phyloP scores from a whole-genome alignment of 1,284 basidiomycete genomes.

The Hymenochaete sp. region DNA sequence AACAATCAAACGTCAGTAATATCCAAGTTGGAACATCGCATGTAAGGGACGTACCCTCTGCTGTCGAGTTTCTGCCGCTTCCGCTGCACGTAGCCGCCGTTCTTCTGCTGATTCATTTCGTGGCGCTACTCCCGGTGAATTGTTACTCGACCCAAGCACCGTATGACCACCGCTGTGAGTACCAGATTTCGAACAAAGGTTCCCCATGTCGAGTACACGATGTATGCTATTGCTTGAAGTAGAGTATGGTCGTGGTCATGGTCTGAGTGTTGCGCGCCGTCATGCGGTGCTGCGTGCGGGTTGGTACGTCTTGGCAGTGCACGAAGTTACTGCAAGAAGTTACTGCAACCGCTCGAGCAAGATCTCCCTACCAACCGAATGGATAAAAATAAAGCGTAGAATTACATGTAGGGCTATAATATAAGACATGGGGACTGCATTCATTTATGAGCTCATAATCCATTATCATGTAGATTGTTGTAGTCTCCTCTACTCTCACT shows the following conservation, averaged over 20 bases:
- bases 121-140: not conserved
- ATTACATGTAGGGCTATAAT: too few relatives aligned
- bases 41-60: slow-evolving; percentile 1
- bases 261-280: slow-evolving; percentile 12
- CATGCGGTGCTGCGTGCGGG: not conserved
- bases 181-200: slow-evolving; percentile 54
- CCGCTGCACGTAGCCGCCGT: slow-evolving; percentile 1
- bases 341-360: not conserved
- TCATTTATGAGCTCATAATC: too few relatives aligned
- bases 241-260: too few relatives aligned
- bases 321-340: not conserved
- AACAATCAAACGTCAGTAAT: not conserved
- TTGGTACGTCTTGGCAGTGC: too few relatives aligned
- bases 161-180: slow-evolving; percentile 45
- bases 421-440: too few relatives aligned
- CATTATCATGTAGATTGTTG: slow-evolving; percentile 24
- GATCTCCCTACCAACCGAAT: too few relatives aligned
- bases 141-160: slow-evolving; percentile 31
- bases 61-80: slow-evolving; percentile 5
- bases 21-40: not conserved
- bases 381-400: too few relatives aligned
- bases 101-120: slow-evolving; percentile 13
- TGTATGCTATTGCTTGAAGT: too few relatives aligned
- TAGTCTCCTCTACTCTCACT: slow-evolving; percentile 34
- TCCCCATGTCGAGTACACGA: slow-evolving; percentile 47